phyloP scores from a whole-genome alignment of 1,139 yeast species.

The Pichia sp. region DNA sequence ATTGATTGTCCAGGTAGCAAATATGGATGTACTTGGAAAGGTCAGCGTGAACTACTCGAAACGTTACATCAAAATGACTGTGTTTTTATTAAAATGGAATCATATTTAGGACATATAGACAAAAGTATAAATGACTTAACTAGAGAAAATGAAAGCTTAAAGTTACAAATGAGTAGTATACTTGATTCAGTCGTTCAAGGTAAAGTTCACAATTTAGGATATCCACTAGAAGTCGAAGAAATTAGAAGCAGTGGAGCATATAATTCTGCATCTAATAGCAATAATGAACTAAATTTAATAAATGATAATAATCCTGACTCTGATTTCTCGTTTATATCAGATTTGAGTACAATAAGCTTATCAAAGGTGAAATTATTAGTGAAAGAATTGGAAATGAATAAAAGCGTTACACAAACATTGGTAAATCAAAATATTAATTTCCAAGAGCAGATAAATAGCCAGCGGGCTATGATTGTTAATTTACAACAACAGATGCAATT shows the following conservation, averaged over 20 bases:
- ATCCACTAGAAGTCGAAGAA: slow-evolving; percentile 32
- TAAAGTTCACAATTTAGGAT: slow-evolving; percentile 46
- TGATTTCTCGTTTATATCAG: not conserved
- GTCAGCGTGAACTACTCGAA: slow-evolving; percentile 29
- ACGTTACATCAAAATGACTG: slow-evolving; percentile 33
- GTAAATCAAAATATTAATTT: slow-evolving; percentile 41
- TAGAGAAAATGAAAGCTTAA: slow-evolving; percentile 34
- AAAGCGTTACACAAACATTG: slow-evolving; percentile 32
- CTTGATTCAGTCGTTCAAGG: slow-evolving; percentile 47
- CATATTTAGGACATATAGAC: slow-evolving; percentile 30
- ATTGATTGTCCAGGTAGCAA: slow-evolving; percentile 31
- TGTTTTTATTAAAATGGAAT: slow-evolving; percentile 30
- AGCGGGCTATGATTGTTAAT: slow-evolving; percentile 41
- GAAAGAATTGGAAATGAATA: slow-evolving; percentile 32
- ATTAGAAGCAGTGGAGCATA: no score
- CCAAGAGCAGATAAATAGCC: slow-evolving; percentile 45
- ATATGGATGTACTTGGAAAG: slow-evolving; percentile 39
- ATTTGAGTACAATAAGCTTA: slow-evolving; percentile 33
- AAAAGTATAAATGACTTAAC: slow-evolving; percentile 28
- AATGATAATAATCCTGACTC: no score
- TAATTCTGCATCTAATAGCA: no score
- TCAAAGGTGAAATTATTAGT: slow-evolving; percentile 36
- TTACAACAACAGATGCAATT: slow-evolving; percentile 48
- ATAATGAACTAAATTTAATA: no score
- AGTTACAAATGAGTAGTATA: slow-evolving; percentile 40